phyloP scores from a whole-genome alignment of 192 early-diverging fungal genomes.

The Gonapodya prolifera region DNA sequence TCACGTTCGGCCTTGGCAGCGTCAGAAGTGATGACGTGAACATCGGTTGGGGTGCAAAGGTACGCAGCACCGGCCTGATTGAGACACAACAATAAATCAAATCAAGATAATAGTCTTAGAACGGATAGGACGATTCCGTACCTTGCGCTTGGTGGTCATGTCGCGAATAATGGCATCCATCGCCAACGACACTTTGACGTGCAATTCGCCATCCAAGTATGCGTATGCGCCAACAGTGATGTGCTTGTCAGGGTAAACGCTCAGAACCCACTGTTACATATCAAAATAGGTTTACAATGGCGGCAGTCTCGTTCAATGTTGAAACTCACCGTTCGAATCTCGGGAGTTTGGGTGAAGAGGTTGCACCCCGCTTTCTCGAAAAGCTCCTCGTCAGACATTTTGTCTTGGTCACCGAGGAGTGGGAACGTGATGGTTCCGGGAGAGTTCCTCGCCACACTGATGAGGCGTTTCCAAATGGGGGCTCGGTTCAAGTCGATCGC shows the following conservation, averaged over 20 bases:
- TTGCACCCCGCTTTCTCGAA: conserved; percentile 8
- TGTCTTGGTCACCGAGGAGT: neutral
- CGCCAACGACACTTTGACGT: conserved; percentile 10
- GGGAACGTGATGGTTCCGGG: conserved; percentile 9
- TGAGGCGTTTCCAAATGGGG: conserved; percentile 5
- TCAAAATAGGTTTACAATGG: neutral
- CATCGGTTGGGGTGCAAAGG: conserved; percentile 10
- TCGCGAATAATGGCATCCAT: conserved; percentile 11
- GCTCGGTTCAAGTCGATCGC: conserved; percentile 8
- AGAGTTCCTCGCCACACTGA: conserved; percentile 5
- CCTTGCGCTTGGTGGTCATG: neutral
- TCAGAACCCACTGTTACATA: conserved; percentile 6
- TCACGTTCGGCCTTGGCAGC: neutral
- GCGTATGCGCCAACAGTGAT: conserved; percentile 4
- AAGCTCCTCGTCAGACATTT: neutral
- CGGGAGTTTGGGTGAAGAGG: conserved; percentile 10
- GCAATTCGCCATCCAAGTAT: conserved; percentile 9
- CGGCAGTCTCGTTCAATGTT: too few species aligned
- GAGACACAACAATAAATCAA: too few species aligned
- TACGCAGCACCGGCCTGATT: conserved; percentile 8
- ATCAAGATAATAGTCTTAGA: neutral
- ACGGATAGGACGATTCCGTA: neutral
- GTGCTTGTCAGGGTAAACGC: conserved; percentile 6
- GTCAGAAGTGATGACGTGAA: neutral
- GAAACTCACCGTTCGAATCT: conserved; percentile 5